Evolutionary conservation across 176 grass and related monocot species (phyloP), one percentile per base, ranked within the genome.

Genomic region (Cymbopogon citratus): DNA sequence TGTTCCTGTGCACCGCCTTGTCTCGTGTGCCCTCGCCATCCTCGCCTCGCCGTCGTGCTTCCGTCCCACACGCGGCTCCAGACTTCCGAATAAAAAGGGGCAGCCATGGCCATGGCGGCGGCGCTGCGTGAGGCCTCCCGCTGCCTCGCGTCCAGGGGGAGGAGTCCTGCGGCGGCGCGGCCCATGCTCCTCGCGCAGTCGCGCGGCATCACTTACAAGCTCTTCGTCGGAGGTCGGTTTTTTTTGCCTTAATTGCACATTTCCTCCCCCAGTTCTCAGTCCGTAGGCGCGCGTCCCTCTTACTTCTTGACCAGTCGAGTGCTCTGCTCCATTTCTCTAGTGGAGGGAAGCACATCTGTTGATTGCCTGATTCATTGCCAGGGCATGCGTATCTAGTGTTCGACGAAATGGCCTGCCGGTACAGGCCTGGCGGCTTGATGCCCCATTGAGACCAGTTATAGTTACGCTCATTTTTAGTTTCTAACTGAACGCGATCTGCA

Each of bases 151-250:
- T 81, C 44, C 54, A 23, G 54, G 56, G 14, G 35, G 35, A 71
- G 35, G 35, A 71, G n/a, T 11, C 26, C 19, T 5, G 40, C 41
- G 43, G 26, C 64, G 25, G 13, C 31, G 56, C 72, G 44, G 5
- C 56, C 83, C 54, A 4, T 71, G 71, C 71, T 89, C 54, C 41
- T 85, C 70, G 46, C 70, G 71, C 77, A 71, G 77, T 81, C 77
- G 24, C 82, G 82, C 34, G 71, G 87, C 5, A 85, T 89, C 82
- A 81, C 87, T 12, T 49, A 89, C 77, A 85, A 69, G 63, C 87
- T 85, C 44, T 81, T 89, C 72, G 27, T 89, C 56, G 87, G 82
- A 81, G 87, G 87, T 81, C 12, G 19, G 59, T 7, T 61, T 18
- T 33, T 2, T 52, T 80, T 24, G 10, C 7, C 63, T 49, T 0